These are phyloP conservation scores for Canna indica DNA, from an alignment of 176 grass and related monocot species.

Conservation along the genomic window DNA sequence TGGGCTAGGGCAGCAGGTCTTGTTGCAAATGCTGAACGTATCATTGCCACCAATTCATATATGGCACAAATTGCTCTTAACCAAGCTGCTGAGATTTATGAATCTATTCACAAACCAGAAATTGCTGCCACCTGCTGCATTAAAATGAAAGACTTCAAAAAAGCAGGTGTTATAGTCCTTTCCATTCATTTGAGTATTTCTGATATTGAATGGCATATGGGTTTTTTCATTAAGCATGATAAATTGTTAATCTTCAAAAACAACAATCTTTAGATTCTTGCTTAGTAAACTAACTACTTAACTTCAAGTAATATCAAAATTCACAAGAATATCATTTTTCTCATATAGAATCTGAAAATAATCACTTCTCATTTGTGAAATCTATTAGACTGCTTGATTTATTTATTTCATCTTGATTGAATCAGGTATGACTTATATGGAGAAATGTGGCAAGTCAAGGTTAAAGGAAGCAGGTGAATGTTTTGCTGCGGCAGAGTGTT, in stretches of 20 bases:
- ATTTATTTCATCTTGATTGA: not conserved
- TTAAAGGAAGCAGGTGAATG: slow-evolving; percentile 66
- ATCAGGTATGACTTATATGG: slow-evolving; percentile 56
- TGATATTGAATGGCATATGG: too few relatives aligned
- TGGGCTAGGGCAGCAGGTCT: slow-evolving; percentile 81
- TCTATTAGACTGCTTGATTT: not conserved
- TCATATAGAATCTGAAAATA: too few relatives aligned
- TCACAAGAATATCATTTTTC: too few relatives aligned
- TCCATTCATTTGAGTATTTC: not conserved
- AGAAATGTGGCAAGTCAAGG: slow-evolving; percentile 55
- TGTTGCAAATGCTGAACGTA: slow-evolving; percentile 41
- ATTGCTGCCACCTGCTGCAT: slow-evolving; percentile 66
- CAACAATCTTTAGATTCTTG: too few relatives aligned
- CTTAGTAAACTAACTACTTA: too few relatives aligned
- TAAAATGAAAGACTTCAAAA: slow-evolving; percentile 51
- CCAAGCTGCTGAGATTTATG: slow-evolving; percentile 69
- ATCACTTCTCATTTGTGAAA: not conserved
- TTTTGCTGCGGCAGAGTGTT: slow-evolving; percentile 35
- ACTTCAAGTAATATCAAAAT: not conserved
- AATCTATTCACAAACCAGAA: slow-evolving; percentile 57
- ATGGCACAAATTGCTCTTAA: slow-evolving; percentile 34
- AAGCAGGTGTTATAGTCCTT: slow-evolving; percentile 45
- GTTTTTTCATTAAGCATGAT: too few relatives aligned
- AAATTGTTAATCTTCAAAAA: not conserved
- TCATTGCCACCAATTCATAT: slow-evolving; percentile 33